Evolutionary conservation across 2,329 filamentous ascomycete species (phyloP), one percentile per base, ranked within the genome.

Genomic region (Cladobotryum protrusum): DNA sequence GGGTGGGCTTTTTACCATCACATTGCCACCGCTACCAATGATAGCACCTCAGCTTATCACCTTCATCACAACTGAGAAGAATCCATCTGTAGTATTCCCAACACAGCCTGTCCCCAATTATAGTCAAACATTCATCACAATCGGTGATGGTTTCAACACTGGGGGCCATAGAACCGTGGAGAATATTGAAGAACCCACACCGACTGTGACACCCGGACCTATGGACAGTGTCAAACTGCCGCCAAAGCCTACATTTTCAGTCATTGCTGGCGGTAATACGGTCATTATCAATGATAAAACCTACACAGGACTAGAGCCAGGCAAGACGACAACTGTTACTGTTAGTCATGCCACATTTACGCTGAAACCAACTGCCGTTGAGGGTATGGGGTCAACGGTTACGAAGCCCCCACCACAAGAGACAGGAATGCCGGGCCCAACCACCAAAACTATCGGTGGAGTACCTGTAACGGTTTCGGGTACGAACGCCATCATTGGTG

Each of bases 31-130:
- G 12, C 36, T 43, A 14, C 39, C 42, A 4, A 37, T 36, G 3
- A 35, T 44, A 12, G 42, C 34, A 34, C 48, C 39, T 3, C 48
- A 40, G n/a, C 71, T 70, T 5, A 56, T 75, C 43, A 75, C 71
- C 3, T 72, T 77, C 43, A 59, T 75, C 45, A 78, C 75, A 2
- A 78, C 76, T 3, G 76, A 78, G 58, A 79, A 78, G 59, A 79
- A 79, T 49, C 77, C 77, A 0, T 69, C 72, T 8, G 73, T 79
- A 14, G 68, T 78, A 3, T 65, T 67, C 52, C 59, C 72, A 1
- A 65, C 69, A 2, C 61, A 69, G 14, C 52, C 59, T 4, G 62
- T 67, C 5, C 73, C 74, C 0, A 56, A 63, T 53, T 77, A 74
- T 54, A 68, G 67, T 19, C 53, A 56, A 32, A 54, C 58, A 7